These are phyloP conservation scores for Podaxis pistillaris DNA, from an alignment of 768 basidiomycete species.

Conservation along the genomic window DNA sequence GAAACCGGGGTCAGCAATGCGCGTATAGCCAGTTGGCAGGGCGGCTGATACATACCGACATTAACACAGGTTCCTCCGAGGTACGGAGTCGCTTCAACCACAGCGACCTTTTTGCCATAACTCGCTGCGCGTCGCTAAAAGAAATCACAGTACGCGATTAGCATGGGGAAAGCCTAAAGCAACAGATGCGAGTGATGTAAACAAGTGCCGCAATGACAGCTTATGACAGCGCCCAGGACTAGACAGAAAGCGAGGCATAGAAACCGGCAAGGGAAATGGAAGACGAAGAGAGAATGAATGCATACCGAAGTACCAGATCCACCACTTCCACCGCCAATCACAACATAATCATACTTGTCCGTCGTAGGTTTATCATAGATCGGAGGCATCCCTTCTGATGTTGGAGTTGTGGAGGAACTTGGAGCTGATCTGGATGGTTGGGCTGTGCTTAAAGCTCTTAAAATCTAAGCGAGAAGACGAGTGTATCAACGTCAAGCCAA, in stretches of 20 bases:
- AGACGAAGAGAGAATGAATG: conserved; percentile 6
- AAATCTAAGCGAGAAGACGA: conserved; percentile 16
- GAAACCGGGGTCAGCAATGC: not conserved
- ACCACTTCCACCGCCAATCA: conserved; percentile 93
- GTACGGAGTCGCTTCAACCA: conserved; percentile 72
- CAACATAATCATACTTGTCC: conserved; percentile 79
- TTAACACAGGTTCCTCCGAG: conserved; percentile 98
- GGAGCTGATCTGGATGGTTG: not conserved
- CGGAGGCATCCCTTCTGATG: conserved; percentile 64
- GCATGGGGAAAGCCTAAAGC: not conserved
- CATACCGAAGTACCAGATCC: conserved; percentile 86
- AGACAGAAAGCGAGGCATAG: not conserved
- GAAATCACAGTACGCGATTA: not conserved
- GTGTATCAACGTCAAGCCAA: not conserved
- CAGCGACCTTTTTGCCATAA: conserved; percentile 91
- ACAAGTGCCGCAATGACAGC: not conserved
- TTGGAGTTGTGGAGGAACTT: conserved; percentile 22
- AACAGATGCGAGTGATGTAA: not conserved
- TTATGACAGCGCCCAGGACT: not conserved
- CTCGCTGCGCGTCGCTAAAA: conserved; percentile 84
- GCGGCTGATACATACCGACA: conserved; percentile 63
- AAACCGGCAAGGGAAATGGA: not conserved
- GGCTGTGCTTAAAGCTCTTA: conserved; percentile 12
- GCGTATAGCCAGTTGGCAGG: not conserved
- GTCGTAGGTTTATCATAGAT: conserved; percentile 56